These are phyloP conservation scores for Scopulariopsis brevicaulis DNA, from an alignment of 2,329 filamentous ascomycete species.

Conservation along the genomic window DNA sequence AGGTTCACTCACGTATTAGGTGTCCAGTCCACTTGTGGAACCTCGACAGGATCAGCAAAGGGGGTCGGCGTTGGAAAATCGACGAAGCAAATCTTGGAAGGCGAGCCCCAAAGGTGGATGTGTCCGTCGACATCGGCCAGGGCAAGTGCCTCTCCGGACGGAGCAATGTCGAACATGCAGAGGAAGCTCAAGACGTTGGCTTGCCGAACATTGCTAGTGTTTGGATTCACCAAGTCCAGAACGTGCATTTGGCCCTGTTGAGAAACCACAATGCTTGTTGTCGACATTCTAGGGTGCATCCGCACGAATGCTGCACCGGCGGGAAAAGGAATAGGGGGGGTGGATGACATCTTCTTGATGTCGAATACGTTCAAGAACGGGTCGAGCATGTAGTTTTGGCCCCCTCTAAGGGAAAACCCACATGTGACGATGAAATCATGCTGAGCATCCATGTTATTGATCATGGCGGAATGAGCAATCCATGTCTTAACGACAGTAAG, in stretches of 20 bases:
- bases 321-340: constrained; percentile 86
- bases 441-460: constrained; percentile 96
- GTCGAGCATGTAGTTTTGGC: constrained; percentile 67
- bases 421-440: constrained; percentile 94
- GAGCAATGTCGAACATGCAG: constrained; percentile 73
- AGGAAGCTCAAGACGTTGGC: constrained; percentile 67
- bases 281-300: constrained; percentile 93
- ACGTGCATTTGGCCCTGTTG: constrained; percentile 91
- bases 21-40: constrained; percentile 55
- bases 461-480: constrained; percentile 77
- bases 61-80: constrained; percentile 70
- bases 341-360: constrained; percentile 76
- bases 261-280: constrained; percentile 87
- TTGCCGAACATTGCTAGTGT: constrained; percentile 75
- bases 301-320: constrained; percentile 88
- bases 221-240: constrained; percentile 89
- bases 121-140: constrained; percentile 68
- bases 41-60: constrained; percentile 55
- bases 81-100: constrained; percentile 74
- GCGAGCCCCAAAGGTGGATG: constrained; percentile 82
- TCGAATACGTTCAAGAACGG: constrained; percentile 94
- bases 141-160: constrained; percentile 76
- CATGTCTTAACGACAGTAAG: constrained; percentile 76
- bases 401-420: constrained; percentile 76
- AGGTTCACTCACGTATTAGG: constrained; percentile 48